phyloP scores from a whole-genome alignment of 169 alveolate genomes.

The Theileria sp. region DNA sequence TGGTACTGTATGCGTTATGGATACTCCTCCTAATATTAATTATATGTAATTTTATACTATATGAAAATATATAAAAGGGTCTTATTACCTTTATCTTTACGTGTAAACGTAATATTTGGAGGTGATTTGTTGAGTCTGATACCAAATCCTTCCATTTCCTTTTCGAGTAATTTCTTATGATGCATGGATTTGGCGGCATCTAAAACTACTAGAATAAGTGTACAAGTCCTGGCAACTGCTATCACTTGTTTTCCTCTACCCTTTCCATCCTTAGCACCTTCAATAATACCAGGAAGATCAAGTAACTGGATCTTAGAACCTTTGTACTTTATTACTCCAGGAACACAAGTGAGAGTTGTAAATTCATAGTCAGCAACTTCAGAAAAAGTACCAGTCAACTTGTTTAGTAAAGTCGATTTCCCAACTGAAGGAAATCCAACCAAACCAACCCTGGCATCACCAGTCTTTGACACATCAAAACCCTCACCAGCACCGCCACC shows the following conservation, averaged over 20 bases:
- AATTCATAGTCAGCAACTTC: conserved; percentile 99
- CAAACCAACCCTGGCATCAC: conserved; percentile 98
- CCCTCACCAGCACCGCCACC: conserved; percentile 84
- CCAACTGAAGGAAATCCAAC: conserved; percentile 99
- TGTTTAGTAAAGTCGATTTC: conserved; percentile 93
- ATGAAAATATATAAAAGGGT: not conserved
- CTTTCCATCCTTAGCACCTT: conserved; percentile 97
- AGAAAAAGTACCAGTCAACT: conserved; percentile 93
- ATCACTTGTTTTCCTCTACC: conserved; percentile 98
- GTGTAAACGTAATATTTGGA: conserved; percentile 83
- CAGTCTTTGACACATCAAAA: conserved; percentile 85
- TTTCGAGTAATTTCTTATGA: conserved; percentile 89
- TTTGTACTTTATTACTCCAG: conserved; percentile 90
- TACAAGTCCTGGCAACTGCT: conserved; percentile 96
- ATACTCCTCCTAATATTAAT: conserved; percentile 76
- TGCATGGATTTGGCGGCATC: conserved; percentile 93
- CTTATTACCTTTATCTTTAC: conserved; percentile 71
- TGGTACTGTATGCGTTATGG: conserved; percentile 78
- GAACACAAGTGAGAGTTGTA: conserved; percentile 99
- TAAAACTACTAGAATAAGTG: conserved; percentile 89
- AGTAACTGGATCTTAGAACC: conserved; percentile 95
- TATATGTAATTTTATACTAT: not conserved
- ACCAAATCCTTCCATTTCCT: conserved; percentile 96
- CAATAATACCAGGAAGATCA: conserved; percentile 94
- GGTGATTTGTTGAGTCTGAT: conserved; percentile 92